These are phyloP conservation scores for Plasmodiophora brassicae DNA, from an alignment of 208 protist genomes.

Conservation along the genomic window DNA sequence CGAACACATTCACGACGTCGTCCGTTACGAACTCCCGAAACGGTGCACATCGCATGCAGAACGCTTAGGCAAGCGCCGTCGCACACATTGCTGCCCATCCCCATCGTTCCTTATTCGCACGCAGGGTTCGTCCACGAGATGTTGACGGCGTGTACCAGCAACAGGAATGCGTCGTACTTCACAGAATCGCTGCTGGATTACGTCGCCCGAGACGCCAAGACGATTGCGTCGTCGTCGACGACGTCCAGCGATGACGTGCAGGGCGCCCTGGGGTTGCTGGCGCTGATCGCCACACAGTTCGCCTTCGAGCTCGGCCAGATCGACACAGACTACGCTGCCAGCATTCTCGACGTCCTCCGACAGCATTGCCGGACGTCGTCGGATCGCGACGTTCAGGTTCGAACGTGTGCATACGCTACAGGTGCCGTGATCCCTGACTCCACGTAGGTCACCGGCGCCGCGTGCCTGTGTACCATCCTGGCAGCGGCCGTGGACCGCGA, in stretches of 20 bases:
- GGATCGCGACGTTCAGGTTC: not conserved
- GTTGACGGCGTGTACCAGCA: not conserved
- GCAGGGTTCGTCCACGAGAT: constrained; percentile 3
- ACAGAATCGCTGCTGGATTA: not conserved
- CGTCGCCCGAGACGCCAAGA: not conserved
- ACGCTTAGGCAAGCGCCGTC: not conserved
- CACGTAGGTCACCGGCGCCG: not conserved
- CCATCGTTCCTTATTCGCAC: not conserved
- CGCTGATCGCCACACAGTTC: no score
- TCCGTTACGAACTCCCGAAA: not conserved
- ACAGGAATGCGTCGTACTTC: not conserved
- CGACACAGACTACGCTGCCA: not conserved
- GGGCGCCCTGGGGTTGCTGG: no score
- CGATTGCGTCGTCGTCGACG: no score
- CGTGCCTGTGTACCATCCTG: not conserved
- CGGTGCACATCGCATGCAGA: not conserved
- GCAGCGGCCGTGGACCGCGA: not conserved
- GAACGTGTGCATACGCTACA: no score
- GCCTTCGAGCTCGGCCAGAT: not conserved
- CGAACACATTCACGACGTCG: not conserved
- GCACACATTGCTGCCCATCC: not conserved
- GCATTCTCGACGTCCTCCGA: not conserved
- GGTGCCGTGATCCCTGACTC: not conserved
- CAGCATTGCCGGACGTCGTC: not conserved
- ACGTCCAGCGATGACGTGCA: no score